Evolutionary conservation across 768 basidiomycete species (phyloP).

Genomic region (Boletus vinaceobasis): DNA sequence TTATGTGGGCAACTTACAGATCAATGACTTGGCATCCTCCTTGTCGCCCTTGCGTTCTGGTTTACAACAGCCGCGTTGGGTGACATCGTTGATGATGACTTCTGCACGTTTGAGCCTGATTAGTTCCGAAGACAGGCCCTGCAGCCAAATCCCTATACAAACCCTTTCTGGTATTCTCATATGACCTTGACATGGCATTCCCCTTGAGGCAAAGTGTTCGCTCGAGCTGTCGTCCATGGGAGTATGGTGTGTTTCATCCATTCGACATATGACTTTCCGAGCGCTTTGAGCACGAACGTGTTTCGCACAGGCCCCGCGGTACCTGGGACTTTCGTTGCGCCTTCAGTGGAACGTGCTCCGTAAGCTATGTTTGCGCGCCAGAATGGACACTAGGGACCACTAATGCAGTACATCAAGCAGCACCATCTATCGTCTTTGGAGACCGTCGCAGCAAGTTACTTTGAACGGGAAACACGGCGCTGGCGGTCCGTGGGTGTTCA

Average conservation of each 20-base stretch:
- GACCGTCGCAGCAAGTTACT: background rate
- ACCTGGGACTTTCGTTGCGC: background rate
- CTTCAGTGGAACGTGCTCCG: background rate
- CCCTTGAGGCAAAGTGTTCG: background rate
- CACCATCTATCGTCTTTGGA: background rate
- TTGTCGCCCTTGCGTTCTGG: background rate
- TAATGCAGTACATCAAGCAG: too few relatives aligned
- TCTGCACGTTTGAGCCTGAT: too few relatives aligned
- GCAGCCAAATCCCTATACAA: background rate
- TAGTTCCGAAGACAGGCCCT: background rate
- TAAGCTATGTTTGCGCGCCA: background rate
- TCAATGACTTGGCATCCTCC: background rate
- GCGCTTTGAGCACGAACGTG: slow-evolving; percentile 8
- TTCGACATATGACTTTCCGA: background rate
- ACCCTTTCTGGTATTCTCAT: background rate
- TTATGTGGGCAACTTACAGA: slow-evolving; percentile 1
- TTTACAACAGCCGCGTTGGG: background rate
- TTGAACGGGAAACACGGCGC: background rate
- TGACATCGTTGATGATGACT: background rate
- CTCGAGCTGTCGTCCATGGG: background rate
- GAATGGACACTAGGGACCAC: background rate
- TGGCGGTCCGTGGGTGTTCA: too few relatives aligned
- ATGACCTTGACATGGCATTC: background rate
- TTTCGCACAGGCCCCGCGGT: background rate
- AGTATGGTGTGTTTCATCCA: background rate